These are phyloP conservation scores for Passalora sequoiae DNA, from an alignment of 2,329 filamentous ascomycete genomes.

Conservation along the genomic window DNA sequence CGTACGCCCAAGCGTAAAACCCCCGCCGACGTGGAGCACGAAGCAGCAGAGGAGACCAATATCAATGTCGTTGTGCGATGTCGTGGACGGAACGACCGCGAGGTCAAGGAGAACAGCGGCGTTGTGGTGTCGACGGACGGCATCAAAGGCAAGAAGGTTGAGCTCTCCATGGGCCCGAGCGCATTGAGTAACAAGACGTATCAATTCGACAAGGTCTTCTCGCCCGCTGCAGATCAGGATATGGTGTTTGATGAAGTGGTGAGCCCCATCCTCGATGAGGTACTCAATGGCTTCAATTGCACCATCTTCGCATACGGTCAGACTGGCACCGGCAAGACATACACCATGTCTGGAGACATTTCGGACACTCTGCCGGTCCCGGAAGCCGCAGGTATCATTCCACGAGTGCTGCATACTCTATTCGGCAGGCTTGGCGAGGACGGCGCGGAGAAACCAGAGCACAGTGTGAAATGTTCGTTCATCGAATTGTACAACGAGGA, in stretches of 20 bases:
- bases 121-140: slow-evolving; percentile 85
- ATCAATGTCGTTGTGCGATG: slow-evolving; percentile 97
- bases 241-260: slow-evolving; percentile 97
- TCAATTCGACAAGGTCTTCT: slow-evolving; percentile 95
- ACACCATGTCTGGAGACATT: slow-evolving; percentile 99
- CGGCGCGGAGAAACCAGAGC: slow-evolving; percentile 60
- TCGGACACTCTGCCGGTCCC: slow-evolving; percentile 82
- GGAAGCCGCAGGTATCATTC: slow-evolving; percentile 91
- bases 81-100: slow-evolving; percentile 84
- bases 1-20: slow-evolving; percentile 74
- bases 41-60: slow-evolving; percentile 75
- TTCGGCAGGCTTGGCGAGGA: slow-evolving; percentile 79
- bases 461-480: slow-evolving; percentile 93
- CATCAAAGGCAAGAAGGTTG: slow-evolving; percentile 76
- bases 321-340: slow-evolving; percentile 96
- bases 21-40: slow-evolving; percentile 60
- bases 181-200: slow-evolving; percentile 95
- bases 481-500: slow-evolving; percentile 99
- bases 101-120: slow-evolving; percentile 89
- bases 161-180: slow-evolving; percentile 86
- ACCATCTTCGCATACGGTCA: slow-evolving; percentile 99
- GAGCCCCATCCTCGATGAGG: slow-evolving; percentile 87
- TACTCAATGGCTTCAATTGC: slow-evolving; percentile 91
- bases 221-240: slow-evolving; percentile 83
- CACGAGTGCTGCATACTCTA: slow-evolving; percentile 77